A percentile compares a stretch with the other conserved stretches of the same genome.
phyloP scores from a whole-genome alignment of 345 rosid genomes.

The Brassica napus region DNA sequence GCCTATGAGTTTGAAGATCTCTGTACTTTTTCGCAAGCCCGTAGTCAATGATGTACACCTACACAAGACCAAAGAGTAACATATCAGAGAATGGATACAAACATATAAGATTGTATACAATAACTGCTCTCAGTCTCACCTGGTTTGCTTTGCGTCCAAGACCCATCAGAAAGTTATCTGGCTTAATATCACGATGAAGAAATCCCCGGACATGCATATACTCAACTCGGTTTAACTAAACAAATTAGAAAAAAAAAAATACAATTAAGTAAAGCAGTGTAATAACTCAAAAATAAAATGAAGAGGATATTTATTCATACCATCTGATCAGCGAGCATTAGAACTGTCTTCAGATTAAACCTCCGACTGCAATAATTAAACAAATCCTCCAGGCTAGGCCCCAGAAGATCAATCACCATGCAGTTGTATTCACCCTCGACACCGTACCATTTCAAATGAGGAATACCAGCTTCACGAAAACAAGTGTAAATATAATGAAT shows the following conservation, averaged over 20 bases:
- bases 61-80: constrained; percentile 21
- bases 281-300: background rate
- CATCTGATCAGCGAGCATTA: constrained; percentile 95
- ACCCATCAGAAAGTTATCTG: constrained; percentile 98
- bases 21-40: constrained; percentile 62
- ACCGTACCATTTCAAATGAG: constrained; percentile 89
- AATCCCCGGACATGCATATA: constrained; percentile 94
- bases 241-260: background rate
- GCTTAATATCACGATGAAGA: constrained; percentile 97
- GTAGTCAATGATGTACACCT: constrained; percentile 80
- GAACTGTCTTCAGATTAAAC: constrained; percentile 77
- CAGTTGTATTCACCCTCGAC: constrained; percentile 81
- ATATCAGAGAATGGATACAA: constrained; percentile 3
- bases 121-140: constrained; percentile 45
- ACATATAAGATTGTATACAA: constrained; percentile 25
- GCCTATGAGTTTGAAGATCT: constrained; percentile 46
- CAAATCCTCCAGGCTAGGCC: constrained; percentile 89
- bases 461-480: constrained; percentile 68
- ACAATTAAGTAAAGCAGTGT: constrained; percentile 9
- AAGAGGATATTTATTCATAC: constrained; percentile 33
- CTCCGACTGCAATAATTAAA: constrained; percentile 87
- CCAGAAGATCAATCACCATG: constrained; percentile 93
- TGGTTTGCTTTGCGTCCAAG: constrained; percentile 97
- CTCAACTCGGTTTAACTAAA: constrained; percentile 82
- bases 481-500: background rate